phyloP scores from a whole-genome alignment of 495 filamentous ascomycete species.

The Gamarada debralockiae region DNA sequence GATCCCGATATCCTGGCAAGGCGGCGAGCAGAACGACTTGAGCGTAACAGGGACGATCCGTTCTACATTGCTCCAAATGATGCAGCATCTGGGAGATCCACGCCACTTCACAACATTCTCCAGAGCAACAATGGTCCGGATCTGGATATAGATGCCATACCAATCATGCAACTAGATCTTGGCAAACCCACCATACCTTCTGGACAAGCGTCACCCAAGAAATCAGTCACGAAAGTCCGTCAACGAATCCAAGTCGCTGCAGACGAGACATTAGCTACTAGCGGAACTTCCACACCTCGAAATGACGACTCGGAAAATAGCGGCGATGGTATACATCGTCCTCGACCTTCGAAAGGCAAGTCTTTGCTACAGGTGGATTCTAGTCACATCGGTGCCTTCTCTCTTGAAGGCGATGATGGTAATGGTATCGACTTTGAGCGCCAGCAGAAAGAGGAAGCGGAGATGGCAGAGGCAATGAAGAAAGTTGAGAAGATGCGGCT shows the following conservation, averaged over 20 bases:
- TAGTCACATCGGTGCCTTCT: slow-evolving; percentile 65
- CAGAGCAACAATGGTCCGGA: slow-evolving; percentile 64
- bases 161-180: slow-evolving; percentile 86
- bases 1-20: slow-evolving; percentile 60
- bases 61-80: slow-evolving; percentile 76
- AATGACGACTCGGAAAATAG: slow-evolving; percentile 36
- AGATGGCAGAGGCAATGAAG: slow-evolving; percentile 80
- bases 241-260: slow-evolving; percentile 33
- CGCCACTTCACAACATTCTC: slow-evolving; percentile 69
- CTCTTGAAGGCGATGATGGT: slow-evolving; percentile 49
- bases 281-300: slow-evolving; percentile 27
- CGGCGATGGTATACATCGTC: slow-evolving; percentile 15
- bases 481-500: slow-evolving; percentile 80
- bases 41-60: slow-evolving; percentile 86
- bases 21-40: slow-evolving; percentile 63
- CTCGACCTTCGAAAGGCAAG: slow-evolving; percentile 40
- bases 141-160: slow-evolving; percentile 89
- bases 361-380: slow-evolving; percentile 75
- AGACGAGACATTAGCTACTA: slow-evolving; percentile 24
- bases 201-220: slow-evolving; percentile 19
- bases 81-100: slow-evolving; percentile 51
- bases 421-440: slow-evolving; percentile 40
- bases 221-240: slow-evolving; percentile 18
- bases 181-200: slow-evolving; percentile 37
- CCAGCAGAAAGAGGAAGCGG: slow-evolving; percentile 59